Percentiles rank a stretch among this genome's conserved stretches.
Evolutionary conservation across 2,329 filamentous ascomycete species (phyloP).

Genomic region (Xylaria sp.): DNA sequence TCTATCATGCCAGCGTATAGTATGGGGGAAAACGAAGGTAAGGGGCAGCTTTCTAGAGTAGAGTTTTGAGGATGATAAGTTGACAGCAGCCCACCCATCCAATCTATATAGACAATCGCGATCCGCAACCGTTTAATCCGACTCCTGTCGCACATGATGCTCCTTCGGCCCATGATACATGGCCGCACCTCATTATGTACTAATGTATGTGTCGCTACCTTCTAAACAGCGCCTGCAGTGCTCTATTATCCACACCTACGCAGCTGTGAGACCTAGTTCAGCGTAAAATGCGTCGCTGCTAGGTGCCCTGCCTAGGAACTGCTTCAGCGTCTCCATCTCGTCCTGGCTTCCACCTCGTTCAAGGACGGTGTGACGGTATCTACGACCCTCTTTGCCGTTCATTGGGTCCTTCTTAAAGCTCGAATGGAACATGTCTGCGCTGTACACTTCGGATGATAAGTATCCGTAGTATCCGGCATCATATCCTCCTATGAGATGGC

Average conservation of each 20-base stretch:
- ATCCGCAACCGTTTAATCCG: slow-evolving; percentile 1
- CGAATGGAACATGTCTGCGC: slow-evolving; percentile 85
- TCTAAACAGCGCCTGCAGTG: slow-evolving; percentile 27
- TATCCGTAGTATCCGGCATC: slow-evolving; percentile 87
- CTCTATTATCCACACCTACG: slow-evolving; percentile 24
- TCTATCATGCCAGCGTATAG: background rate
- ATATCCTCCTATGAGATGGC: slow-evolving; percentile 85
- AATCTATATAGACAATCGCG: background rate
- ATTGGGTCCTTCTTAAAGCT: slow-evolving; percentile 84
- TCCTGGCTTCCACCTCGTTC: slow-evolving; percentile 82
- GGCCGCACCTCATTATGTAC: slow-evolving; percentile 13
- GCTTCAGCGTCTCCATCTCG: slow-evolving; percentile 82
- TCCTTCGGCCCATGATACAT: background rate
- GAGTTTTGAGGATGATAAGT: background rate
- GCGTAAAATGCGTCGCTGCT: slow-evolving; percentile 83
- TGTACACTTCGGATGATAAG: slow-evolving; percentile 81
- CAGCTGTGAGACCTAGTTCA: slow-evolving; percentile 69
- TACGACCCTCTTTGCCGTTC: slow-evolving; percentile 76
- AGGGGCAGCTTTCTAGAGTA: background rate
- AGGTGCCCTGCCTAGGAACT: slow-evolving; percentile 81
- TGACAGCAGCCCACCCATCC: background rate
- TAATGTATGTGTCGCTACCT: slow-evolving; percentile 15
- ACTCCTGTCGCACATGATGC: background rate
- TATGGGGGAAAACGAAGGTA: background rate
- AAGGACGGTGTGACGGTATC: slow-evolving; percentile 82